These are phyloP conservation scores for Paulownia fortunei DNA, from an alignment of 257 asterid species.

Conservation along the genomic window DNA sequence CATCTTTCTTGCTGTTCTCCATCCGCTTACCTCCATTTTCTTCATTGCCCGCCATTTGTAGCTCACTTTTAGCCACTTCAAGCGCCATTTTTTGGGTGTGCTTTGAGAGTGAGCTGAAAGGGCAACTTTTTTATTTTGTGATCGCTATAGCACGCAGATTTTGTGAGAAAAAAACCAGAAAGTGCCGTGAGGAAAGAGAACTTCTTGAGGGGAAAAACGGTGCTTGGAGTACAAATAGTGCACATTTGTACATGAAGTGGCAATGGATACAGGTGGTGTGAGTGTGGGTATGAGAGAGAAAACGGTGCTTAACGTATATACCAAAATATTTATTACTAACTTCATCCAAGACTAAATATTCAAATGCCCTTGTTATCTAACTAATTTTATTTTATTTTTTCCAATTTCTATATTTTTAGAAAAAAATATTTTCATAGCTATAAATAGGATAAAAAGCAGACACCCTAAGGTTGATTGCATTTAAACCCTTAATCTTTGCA, in stretches of 20 bases:
- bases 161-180: not conserved
- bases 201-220: not conserved
- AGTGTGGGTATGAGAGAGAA: slow-evolving; percentile 35
- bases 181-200: slow-evolving; percentile 28
- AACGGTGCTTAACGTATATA: slow-evolving; percentile 21
- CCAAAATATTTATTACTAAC: not conserved
- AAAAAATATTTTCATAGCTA: not conserved
- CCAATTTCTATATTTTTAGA: not conserved
- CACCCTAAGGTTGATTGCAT: not conserved
- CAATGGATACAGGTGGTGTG: slow-evolving; percentile 33
- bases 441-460: not conserved
- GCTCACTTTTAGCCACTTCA: slow-evolving; percentile 18
- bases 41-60: not conserved
- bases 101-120: not conserved
- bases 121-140: not conserved
- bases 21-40: not conserved
- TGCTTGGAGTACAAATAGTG: not conserved
- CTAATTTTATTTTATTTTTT: not conserved
- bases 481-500: not conserved
- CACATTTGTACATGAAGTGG: slow-evolving; percentile 29
- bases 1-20: slow-evolving; percentile 23
- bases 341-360: not conserved
- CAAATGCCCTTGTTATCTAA: not conserved
- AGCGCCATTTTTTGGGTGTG: not conserved
- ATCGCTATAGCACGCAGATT: not conserved